Base-by-base conservation (phyloP, 2,329 filamentous ascomycete species). In the Epichloe hybrida region DNA sequence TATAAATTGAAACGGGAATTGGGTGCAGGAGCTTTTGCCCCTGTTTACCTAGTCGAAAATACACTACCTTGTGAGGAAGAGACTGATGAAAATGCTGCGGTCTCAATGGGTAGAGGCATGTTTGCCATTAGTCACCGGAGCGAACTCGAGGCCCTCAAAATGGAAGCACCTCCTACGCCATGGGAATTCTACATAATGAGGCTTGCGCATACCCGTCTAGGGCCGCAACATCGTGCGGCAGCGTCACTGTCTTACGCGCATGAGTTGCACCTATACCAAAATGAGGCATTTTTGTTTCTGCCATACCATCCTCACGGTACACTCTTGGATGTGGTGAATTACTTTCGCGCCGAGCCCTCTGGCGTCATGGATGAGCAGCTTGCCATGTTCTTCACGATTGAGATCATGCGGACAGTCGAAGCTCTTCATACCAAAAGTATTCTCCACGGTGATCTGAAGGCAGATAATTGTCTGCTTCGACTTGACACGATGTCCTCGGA, bases 101-200 rank as follows among this genome's bases (percentile, higher is more conserved):
- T 71, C 4, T 71, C 72, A 51, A 80, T 85, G 76, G 80, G 82
- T 51, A 81, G 79, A 59, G 76, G 81, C 34, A 68, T 73, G 12
- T 80, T 83, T 60, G 72, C 77, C n/a, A 61, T 73, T 9, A 71
- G 70, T 36, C 70, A 72, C 44, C 80, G 86, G 41, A 71, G 72
- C 42, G 56, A 72, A 1, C 74, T 93, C 4, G 89, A 96, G 66
- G 93, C 93, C 1, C 75, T 98, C 58, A 98, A 98, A 68, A 90
- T 95, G 81, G 93, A 98, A 69, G 79, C 85, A 35, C 88, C 90
- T 0, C 87, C 91, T 0, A 85, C 83, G 4, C 76, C 86, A 0
- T 98, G 93, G 93, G 93, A 98, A 63, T 98, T 97, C 63, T 86
- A 95, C 68, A 94, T 98, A 67, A 88, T 97, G 72, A 84, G 88